Evolutionary conservation across 106 monocot species (phyloP).

Genomic region (Chionographis japonica): DNA sequence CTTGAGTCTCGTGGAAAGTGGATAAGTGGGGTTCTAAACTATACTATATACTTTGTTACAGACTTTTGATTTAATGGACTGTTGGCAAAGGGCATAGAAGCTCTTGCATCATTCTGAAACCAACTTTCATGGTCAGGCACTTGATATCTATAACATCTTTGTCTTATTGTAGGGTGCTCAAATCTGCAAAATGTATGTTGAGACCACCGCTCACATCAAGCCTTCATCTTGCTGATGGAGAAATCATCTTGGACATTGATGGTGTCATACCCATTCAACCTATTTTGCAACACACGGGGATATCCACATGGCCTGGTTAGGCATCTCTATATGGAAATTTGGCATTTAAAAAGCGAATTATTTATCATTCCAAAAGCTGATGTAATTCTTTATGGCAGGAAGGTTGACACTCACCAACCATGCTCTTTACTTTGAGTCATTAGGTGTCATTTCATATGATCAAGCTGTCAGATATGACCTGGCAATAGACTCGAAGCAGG

Average conservation of each 20-base stretch:
- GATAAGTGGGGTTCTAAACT: too few relatives aligned
- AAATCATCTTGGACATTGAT: constrained; percentile 82
- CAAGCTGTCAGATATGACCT: constrained; percentile 73
- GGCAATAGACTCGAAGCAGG: constrained; percentile 65
- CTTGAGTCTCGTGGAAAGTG: too few relatives aligned
- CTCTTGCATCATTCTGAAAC: background rate
- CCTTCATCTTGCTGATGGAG: constrained; percentile 59
- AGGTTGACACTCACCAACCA: constrained; percentile 76
- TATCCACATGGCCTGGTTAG: constrained; percentile 87
- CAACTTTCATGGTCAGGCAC: background rate
- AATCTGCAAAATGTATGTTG: constrained; percentile 42
- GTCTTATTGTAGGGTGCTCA: constrained; percentile 39
- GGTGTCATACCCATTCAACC: constrained; percentile 72
- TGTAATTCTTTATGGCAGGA: constrained; percentile 52
- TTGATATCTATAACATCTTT: background rate
- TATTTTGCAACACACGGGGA: constrained; percentile 83
- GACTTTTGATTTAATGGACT: background rate
- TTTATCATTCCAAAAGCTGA: constrained; percentile 7
- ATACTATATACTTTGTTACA: background rate
- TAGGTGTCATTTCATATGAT: constrained; percentile 67
- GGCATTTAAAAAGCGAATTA: constrained; percentile 3
- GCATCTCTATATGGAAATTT: constrained; percentile 34
- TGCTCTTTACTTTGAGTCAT: constrained; percentile 84
- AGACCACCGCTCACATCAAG: constrained; percentile 25
- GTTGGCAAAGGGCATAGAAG: background rate